Conservation (phyloP, 306 rosid genomes). For the Ormosia emarginata region DNA sequence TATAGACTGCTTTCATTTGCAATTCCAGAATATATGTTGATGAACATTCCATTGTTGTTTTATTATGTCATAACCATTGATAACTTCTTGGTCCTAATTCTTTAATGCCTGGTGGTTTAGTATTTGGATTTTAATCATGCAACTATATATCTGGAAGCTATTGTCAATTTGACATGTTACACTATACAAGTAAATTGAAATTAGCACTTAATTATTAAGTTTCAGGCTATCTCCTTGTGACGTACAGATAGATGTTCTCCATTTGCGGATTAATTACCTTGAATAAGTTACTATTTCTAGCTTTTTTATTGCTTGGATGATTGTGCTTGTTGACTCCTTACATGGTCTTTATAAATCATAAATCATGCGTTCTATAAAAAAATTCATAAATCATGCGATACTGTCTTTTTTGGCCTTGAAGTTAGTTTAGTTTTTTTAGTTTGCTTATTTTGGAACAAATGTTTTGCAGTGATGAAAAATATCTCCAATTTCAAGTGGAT, state of each 20-base stretch:
- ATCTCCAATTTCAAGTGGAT: conserved; percentile 88
- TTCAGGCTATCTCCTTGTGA: background rate
- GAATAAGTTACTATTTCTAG: background rate
- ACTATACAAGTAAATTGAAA: background rate
- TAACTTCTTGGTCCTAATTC: conserved; percentile 1
- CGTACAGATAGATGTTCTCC: background rate
- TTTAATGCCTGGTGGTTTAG: background rate
- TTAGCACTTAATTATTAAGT: background rate
- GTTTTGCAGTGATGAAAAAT: conserved; percentile 83
- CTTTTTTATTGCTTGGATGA: background rate
- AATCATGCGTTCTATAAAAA: background rate
- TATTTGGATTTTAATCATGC: background rate
- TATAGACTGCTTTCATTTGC: background rate
- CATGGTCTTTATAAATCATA: background rate
- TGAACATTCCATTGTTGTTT: background rate
- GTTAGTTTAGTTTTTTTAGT: background rate
- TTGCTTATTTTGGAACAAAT: conserved; percentile 22
- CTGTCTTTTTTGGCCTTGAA: background rate
- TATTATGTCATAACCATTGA: background rate
- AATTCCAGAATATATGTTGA: background rate
- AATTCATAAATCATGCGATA: background rate
- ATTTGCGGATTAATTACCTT: background rate
- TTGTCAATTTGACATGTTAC: background rate
- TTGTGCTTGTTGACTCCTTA: background rate
- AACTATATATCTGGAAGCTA: background rate